Conservation (phyloP, 2,329 filamentous ascomycete species). For the Purpureocillium lavendulum region DNA sequence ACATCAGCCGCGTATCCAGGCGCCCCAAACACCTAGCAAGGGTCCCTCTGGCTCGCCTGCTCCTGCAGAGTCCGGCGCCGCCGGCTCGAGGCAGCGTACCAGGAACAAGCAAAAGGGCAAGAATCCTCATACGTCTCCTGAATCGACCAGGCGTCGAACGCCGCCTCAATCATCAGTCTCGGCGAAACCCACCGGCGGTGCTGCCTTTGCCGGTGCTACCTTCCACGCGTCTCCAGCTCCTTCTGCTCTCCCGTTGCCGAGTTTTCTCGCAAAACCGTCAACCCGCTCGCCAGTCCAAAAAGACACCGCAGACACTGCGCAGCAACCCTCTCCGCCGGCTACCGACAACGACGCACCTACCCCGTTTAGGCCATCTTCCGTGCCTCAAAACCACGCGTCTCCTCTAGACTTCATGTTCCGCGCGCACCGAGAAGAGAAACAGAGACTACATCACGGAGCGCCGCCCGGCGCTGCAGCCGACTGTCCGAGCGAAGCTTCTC, state of each 20-base stretch:
- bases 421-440: constrained; percentile 72
- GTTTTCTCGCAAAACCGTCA: constrained; percentile 69
- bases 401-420: constrained; percentile 88
- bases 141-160: constrained; percentile 33
- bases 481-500: neutral
- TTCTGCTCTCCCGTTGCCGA: constrained; percentile 82
- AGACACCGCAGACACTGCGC: constrained; percentile 26
- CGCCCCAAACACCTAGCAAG: constrained; percentile 41
- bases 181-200: constrained; percentile 34
- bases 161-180: constrained; percentile 26
- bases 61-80: constrained; percentile 12
- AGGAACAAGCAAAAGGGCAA: constrained; percentile 24
- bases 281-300: constrained; percentile 47
- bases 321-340: constrained; percentile 42
- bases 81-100: constrained; percentile 20
- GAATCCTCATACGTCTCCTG: constrained; percentile 29
- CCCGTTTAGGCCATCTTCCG: constrained; percentile 27
- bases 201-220: constrained; percentile 82
- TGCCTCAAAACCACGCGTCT: constrained; percentile 46
- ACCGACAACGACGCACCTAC: constrained; percentile 43
- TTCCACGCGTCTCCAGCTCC: constrained; percentile 94
- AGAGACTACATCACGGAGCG: constrained; percentile 47
- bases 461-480: constrained; percentile 19
- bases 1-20: constrained; percentile 12
- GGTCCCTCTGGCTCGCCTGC: constrained; percentile 24